Percentiles rank a stretch among this genome's conserved stretches.
Conservation (phyloP, 2,329 filamentous ascomycete genomes). For the Neoscytalidium dimidiatum region DNA sequence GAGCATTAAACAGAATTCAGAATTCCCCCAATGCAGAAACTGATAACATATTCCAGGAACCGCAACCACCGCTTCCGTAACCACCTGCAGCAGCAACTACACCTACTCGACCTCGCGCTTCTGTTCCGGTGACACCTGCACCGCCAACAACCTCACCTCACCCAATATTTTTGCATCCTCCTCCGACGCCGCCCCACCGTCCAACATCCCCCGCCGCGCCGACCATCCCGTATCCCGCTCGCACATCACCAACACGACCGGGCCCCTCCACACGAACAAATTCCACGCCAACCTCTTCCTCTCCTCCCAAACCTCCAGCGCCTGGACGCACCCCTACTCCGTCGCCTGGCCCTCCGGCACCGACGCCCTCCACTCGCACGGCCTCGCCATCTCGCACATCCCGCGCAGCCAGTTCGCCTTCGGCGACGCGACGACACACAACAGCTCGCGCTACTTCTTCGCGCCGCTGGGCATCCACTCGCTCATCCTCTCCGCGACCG, state of each 20-base stretch:
- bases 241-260: conserved; percentile 23
- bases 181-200: no score
- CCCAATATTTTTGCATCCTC: no score
- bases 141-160: no score
- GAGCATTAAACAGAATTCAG: no score
- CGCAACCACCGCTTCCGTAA: no score
- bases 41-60: no score
- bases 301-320: conserved; percentile 65
- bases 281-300: conserved; percentile 75
- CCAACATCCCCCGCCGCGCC: no score
- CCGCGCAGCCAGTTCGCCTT: conserved; percentile 66
- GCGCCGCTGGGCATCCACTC: conserved; percentile 84
- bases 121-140: no score
- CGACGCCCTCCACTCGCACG: conserved; percentile 66
- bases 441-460: conserved; percentile 67
- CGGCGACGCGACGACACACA: conserved; percentile 53
- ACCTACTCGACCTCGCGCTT: no score
- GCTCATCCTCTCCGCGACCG: conserved; percentile 75
- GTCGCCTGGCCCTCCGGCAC: conserved; percentile 46
- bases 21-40: no score
- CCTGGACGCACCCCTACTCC: conserved; percentile 69
- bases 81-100: no score
- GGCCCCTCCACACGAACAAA: conserved; percentile 68
- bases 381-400: conserved; percentile 75
- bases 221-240: conserved; percentile 42